A percentile compares a stretch with the other conserved stretches of the same genome.
phyloP scores from a whole-genome alignment of 2,329 filamentous ascomycete species.

The Massarina eburnea region DNA sequence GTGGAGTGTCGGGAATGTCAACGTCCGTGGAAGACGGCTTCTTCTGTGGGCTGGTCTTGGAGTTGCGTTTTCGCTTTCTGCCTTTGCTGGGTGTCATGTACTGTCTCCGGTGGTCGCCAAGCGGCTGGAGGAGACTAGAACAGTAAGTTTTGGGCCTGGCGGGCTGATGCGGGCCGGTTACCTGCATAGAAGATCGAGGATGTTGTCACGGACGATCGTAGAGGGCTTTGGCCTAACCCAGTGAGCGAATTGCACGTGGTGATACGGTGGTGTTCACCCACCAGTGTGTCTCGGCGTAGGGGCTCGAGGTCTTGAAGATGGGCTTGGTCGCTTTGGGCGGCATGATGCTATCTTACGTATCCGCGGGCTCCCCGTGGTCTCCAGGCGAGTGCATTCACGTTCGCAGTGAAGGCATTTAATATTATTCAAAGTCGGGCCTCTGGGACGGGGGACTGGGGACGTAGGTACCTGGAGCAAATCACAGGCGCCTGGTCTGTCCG shows the following conservation, averaged over 20 bases:
- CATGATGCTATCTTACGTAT: too few relatives aligned
- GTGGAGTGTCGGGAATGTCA: conserved; percentile 13
- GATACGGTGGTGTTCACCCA: conserved; percentile 35
- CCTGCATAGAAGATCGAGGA: conserved; percentile 69
- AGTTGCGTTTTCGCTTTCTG: conserved; percentile 54
- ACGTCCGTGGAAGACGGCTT: background rate
- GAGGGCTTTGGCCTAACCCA: conserved; percentile 61
- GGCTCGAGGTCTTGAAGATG: conserved; percentile 66
- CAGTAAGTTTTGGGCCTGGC: conserved; percentile 3
- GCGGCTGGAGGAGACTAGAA: conserved; percentile 62
- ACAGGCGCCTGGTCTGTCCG: too few relatives aligned
- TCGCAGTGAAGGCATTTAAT: too few relatives aligned
- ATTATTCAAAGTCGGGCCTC: too few relatives aligned
- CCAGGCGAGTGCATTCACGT: too few relatives aligned
- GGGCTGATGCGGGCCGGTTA: conserved; percentile 35
- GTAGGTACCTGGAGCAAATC: too few relatives aligned
- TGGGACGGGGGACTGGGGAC: too few relatives aligned
- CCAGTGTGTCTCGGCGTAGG: conserved; percentile 64
- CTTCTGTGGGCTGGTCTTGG: conserved; percentile 10
- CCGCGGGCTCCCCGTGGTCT: too few relatives aligned
- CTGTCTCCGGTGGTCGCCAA: conserved; percentile 62
- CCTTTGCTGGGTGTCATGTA: conserved; percentile 63
- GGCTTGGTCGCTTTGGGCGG: conserved; percentile 46
- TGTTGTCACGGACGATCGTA: conserved; percentile 61
- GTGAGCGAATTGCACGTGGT: conserved; percentile 8